Conservation (phyloP, 2,329 filamentous ascomycete genomes). For the Fusarium palustre region DNA sequence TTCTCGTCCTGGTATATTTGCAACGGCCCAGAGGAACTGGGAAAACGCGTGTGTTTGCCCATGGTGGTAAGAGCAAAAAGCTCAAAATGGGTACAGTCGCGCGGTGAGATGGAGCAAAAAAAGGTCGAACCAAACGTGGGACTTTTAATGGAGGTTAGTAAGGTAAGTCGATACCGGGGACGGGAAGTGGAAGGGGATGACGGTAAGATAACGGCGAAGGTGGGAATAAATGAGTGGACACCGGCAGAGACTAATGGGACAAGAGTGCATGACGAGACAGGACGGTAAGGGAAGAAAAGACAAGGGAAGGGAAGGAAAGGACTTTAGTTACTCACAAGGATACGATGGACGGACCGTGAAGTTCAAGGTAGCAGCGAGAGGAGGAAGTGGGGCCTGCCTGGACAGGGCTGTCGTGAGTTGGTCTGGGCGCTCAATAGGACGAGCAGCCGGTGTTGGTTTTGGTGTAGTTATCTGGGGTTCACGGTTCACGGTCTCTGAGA, state of each 20-base stretch:
- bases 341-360: conserved; percentile 40
- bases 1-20: conserved; percentile 66
- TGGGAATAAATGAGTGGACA: conserved; percentile 43
- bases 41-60: conserved; percentile 64
- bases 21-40: conserved; percentile 60
- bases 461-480: conserved; percentile 33
- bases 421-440: conserved; percentile 43
- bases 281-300: conserved; percentile 35
- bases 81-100: conserved; percentile 33
- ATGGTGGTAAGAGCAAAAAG: conserved; percentile 58
- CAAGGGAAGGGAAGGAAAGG: conserved; percentile 35
- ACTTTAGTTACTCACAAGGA: conserved; percentile 38
- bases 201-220: conserved; percentile 37
- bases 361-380: conserved; percentile 43
- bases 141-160: conserved; percentile 37
- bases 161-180: conserved; percentile 32
- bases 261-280: conserved; percentile 46
- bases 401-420: conserved; percentile 46
- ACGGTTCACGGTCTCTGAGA: conserved; percentile 30
- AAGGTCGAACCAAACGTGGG: conserved; percentile 25
- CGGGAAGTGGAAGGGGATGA: conserved; percentile 37
- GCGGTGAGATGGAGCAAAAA: conserved; percentile 11
- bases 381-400: conserved; percentile 40
- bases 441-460: conserved; percentile 25
- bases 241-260: conserved; percentile 42